Conservation (phyloP, 192 early-diverging fungal species). For the Backusella tarrabulga region DNA sequence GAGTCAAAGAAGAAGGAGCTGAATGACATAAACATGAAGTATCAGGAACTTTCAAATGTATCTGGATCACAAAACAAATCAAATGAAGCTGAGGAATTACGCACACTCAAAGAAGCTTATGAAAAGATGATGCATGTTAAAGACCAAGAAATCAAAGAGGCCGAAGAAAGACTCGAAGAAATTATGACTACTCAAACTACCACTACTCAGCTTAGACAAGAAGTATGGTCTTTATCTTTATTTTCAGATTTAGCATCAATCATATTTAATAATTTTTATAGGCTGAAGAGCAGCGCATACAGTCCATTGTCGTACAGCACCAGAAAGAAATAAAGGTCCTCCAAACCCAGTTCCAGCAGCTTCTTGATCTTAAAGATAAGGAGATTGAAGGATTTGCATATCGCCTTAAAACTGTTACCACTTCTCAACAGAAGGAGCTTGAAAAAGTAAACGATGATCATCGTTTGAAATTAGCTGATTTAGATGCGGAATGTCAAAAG, state of each 20-base stretch:
- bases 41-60: background rate
- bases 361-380: slow-evolving; percentile 25
- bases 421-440: slow-evolving; percentile 21
- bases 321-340: slow-evolving; percentile 25
- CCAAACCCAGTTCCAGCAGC: slow-evolving; percentile 22
- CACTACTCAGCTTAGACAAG: background rate
- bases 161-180: slow-evolving; percentile 16
- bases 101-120: background rate
- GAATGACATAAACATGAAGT: background rate
- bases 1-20: background rate
- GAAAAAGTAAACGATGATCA: slow-evolving; percentile 27
- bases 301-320: slow-evolving; percentile 18
- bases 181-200: background rate
- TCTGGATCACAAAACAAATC: background rate
- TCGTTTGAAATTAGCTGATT: slow-evolving; percentile 22
- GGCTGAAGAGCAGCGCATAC: slow-evolving; percentile 13
- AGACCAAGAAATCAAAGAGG: slow-evolving; percentile 7
- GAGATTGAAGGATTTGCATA: slow-evolving; percentile 29
- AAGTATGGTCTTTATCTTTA: background rate
- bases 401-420: slow-evolving; percentile 23
- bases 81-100: slow-evolving; percentile 7
- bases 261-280: background rate
- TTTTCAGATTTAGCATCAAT: background rate
- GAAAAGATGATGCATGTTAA: slow-evolving; percentile 14
- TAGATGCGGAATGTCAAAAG: slow-evolving; percentile 24